Base-by-base conservation (phyloP, 805 yeast species). In the Schwanniomyces polymorphus region DNA sequence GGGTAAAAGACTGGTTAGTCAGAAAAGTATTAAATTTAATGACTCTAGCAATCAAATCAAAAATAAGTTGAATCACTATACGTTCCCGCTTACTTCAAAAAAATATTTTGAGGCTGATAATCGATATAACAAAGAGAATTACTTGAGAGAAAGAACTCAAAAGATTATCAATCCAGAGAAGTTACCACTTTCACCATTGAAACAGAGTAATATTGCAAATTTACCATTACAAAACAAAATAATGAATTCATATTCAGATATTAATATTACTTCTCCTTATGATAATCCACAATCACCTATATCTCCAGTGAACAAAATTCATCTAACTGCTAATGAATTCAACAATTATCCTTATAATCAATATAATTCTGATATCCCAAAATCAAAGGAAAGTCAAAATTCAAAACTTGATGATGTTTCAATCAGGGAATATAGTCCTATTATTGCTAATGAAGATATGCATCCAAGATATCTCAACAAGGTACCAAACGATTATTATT, bases 401-500 rank as follows among this genome's bases (percentile, higher is more conserved):
- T 16, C 35, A 7, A 31, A 16, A 7, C 10, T 4, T 9, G 35
- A 31, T 8, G 35, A 45, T 23, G 41, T 46, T 9, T 58, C 60
- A 4, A 55, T 55, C 40, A 55, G 49, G 40, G 55, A 53, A 42
- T 58, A 58, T 42, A 46, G 53, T 17, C 61, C 62, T 3, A 44
- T 46, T 10, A 49, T 48, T 14, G 43, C 41, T 2, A 26, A 38
- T 16, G 41, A 50, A 8, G 38, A 41, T 33, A 40, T 61, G 5
- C 56, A 63, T 47, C 5, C 61, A 21, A 43, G 37, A 4, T 33
- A 42, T 18, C 33, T 61, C 12, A 60, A 64, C 23, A 54, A 63
- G 5, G 11, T n/a, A 12, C 55, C 64, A 7, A 51, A 63, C 23
- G 63, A 57, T 38, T 63, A 54, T 45, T 68, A 62, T 47, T 61